Percentiles rank a stretch among this genome's conserved stretches.
Conservation (phyloP, 106 monocot species). For the Vanilla planifolia region DNA sequence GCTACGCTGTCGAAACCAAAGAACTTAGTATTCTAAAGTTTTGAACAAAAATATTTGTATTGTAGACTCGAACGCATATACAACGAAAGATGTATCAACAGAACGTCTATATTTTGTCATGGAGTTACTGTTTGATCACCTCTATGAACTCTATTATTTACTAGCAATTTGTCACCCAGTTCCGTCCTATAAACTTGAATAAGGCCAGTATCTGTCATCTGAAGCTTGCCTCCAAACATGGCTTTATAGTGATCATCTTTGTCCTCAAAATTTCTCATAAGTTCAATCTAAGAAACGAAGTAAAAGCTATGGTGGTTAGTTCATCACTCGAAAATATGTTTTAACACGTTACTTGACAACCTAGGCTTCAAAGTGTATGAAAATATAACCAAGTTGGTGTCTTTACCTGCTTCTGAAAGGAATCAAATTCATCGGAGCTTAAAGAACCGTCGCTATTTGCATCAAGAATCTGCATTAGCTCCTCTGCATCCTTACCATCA, state of each 20-base stretch:
- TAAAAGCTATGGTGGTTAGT: neutral
- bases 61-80: too few relatives aligned
- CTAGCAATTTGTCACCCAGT: conserved; percentile 45
- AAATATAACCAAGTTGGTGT: neutral
- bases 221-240: conserved; percentile 61
- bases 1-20: too few relatives aligned
- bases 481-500: conserved; percentile 65
- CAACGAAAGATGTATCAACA: too few relatives aligned
- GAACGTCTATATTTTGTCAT: too few relatives aligned
- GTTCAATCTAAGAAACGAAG: conserved; percentile 34
- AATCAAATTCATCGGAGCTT: conserved; percentile 85
- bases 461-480: conserved; percentile 90
- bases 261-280: conserved; percentile 54
- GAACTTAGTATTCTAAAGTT: too few relatives aligned
- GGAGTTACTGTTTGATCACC: neutral
- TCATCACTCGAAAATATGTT: neutral
- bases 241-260: conserved; percentile 51
- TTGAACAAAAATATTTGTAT: too few relatives aligned
- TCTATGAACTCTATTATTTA: neutral
- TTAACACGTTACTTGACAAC: neutral
- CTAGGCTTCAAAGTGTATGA: neutral
- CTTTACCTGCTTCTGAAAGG: conserved; percentile 79
- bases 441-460: conserved; percentile 88
- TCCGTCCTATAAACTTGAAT: conserved; percentile 85
- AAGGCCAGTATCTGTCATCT: conserved; percentile 58